Base-by-base conservation (phyloP, 495 filamentous ascomycete genomes). In the Clohesyomyces aquaticus region DNA sequence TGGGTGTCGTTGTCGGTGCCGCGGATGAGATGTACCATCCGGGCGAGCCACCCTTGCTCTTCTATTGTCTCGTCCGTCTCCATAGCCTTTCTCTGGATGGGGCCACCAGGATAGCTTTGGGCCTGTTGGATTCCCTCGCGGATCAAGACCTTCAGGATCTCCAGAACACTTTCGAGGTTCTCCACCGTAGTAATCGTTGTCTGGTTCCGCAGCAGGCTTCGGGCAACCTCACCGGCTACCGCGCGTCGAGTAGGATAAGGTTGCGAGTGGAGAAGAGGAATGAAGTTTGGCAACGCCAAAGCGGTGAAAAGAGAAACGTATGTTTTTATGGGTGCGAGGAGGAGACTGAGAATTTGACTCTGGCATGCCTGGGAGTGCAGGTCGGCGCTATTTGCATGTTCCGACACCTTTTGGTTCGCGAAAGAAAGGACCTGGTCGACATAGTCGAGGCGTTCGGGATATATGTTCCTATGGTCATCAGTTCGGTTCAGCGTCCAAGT, bases 21-120 rank as follows among this genome's bases (percentile, higher is more conserved):
- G 61, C 91, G 79, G 28, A 98, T 84, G 28, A 98, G 79, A 76
- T 98, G 95, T 21, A 96, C 85, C 57, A 98, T 83, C 70, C 95
- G 82, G 43, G 95, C 94, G 50, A 98, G 79, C 88, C 91, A 96
- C 35, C 94, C 94, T 81, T 98, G 94, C 75, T 98, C 94, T 75
- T 97, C 93, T 63, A 98, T 85, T 0, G 93, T 97, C 76, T 98
- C 94, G 42, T 98, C 95, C 1, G 95, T 97, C 66, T 95, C 88
- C 49, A 73, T 81, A 59, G 78, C 88, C 71, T 82, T 88, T 75
- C 77, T 77, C 55, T 86, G 83, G 1, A 82, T 72, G 52, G 89
- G 87, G 26, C 87, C 83, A 4, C 91, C 91, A 11, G 91, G 89
- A 70, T 96, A 96, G 25, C 91, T 90, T 45, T 82, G 82, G 16